Evolutionary conservation across 139 green algal species (phyloP), one percentile per base, ranked within the genome.

Genomic region (Chlamydomonas eustigma): DNA sequence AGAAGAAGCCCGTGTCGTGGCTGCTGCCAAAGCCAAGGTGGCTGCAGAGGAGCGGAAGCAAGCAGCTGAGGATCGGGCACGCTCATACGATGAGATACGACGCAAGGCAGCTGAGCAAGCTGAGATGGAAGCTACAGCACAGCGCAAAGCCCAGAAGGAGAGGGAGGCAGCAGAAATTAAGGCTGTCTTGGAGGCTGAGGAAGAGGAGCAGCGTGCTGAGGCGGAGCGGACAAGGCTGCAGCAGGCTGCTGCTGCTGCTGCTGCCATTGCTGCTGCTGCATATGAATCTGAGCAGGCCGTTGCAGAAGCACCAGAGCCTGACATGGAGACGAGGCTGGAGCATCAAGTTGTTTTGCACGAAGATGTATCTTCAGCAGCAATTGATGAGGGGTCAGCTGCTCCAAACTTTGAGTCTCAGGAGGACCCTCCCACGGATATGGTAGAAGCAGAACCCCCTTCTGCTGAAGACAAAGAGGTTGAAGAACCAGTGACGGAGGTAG

Each of bases 131-230:
- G 66, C 58, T 70, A 28, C 66, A 33, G 66, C 66, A 35, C 33
- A 74, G 28, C 63, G 63, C 12, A 22, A 58, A 5, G 90, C 79
- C 0, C 91, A 97, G 77, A 87, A 80, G 3, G 66, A 97, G 39
- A 90, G 91, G 33, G 80, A 83, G 31, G 86, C 96, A 33, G 77
- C 31, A 39, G 65, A 30, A 39, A 3, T 4, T 74, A 37, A 32
- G 25, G 25, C 18, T 69, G 58, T 24, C 25, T 32, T 22, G 25
- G 58, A 32, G 58, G 58, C 58, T 32, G 8, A 70, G 58, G 58
- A 24, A 32, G 58, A 70, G 58, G 50, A 63, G 50, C 50, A 63
- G 50, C 22, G 24, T 18, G 50, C 50, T 24, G 50, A 18, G 22
- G 50, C 50, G 50, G 22, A 18, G 50, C 22, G 50, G n/a, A n/a